Evolutionary conservation across 495 filamentous ascomycete genomes (phyloP).

Genomic region (Podospora australis): DNA sequence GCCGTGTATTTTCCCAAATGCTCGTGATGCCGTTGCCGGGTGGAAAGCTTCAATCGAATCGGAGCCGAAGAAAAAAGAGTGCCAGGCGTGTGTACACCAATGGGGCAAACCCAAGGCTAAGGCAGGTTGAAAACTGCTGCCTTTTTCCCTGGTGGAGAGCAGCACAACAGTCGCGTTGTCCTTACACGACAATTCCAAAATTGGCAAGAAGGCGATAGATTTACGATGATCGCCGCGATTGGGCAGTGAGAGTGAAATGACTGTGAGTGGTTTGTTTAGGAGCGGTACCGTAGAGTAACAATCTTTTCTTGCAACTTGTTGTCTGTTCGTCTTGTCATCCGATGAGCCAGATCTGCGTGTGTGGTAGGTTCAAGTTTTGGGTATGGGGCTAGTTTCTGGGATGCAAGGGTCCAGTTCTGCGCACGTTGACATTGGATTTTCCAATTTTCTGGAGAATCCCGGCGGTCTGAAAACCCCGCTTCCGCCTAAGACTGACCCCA

Average conservation of each 20-base stretch:
- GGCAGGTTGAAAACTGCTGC: slow-evolving; percentile 1
- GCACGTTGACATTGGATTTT: not conserved
- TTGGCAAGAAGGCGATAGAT: slow-evolving; percentile 11
- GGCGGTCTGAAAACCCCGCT: slow-evolving; percentile 8
- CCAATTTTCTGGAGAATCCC: slow-evolving; percentile 4
- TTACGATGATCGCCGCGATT: slow-evolving; percentile 18
- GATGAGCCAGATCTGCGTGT: not conserved
- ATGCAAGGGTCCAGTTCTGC: slow-evolving; percentile 9
- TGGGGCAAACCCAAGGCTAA: slow-evolving; percentile 11
- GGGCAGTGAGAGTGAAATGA: slow-evolving; percentile 1
- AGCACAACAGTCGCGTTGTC: slow-evolving; percentile 15
- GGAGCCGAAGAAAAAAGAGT: not conserved
- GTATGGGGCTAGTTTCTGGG: not conserved
- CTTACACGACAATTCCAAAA: slow-evolving; percentile 15
- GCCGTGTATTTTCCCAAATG: not conserved
- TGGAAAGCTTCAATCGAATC: not conserved
- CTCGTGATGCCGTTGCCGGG: not conserved
- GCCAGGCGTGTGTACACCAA: slow-evolving; percentile 21
- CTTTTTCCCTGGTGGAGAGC: slow-evolving; percentile 9
- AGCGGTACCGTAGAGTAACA: not conserved
- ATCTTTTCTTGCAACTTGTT: slow-evolving; percentile 5
- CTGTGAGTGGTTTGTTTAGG: slow-evolving; percentile 1
- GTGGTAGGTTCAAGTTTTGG: slow-evolving; percentile 2
- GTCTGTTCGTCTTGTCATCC: not conserved
- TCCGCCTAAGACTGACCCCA: not conserved